Evolutionary conservation across 345 rosid genomes (phyloP).

Genomic region (Brassica carinata): DNA sequence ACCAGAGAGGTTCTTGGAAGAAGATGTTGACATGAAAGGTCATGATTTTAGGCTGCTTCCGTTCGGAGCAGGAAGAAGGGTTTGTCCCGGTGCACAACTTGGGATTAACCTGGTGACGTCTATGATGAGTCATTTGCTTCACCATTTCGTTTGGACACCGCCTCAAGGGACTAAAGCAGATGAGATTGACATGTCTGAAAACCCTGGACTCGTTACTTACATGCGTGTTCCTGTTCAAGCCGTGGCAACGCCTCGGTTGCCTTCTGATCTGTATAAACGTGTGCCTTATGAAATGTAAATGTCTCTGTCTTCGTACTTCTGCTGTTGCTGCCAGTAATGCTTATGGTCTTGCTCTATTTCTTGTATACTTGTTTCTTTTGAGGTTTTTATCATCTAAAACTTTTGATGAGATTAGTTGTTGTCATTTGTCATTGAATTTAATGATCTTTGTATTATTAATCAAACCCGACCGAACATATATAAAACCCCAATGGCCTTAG

Average conservation of each 20-base stretch:
- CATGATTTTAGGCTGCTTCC: constrained; percentile 79
- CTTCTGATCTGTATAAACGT: constrained; percentile 64
- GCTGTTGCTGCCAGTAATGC: background rate
- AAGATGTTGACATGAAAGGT: constrained; percentile 90
- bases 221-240: constrained; percentile 63
- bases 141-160: constrained; percentile 68
- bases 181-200: constrained; percentile 65
- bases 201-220: constrained; percentile 67
- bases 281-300: constrained; percentile 52
- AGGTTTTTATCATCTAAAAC: constrained; percentile 10
- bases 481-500: background rate
- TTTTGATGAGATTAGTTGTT: constrained; percentile 23
- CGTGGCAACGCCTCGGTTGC: constrained; percentile 59
- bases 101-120: constrained; percentile 69
- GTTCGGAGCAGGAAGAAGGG: constrained; percentile 72
- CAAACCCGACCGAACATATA: background rate
- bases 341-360: constrained; percentile 21
- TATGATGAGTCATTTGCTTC: constrained; percentile 70
- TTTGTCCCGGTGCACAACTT: constrained; percentile 74
- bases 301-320: constrained; percentile 17
- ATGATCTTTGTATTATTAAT: background rate
- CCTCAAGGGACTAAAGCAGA: constrained; percentile 51
- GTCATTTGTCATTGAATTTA: constrained; percentile 1
- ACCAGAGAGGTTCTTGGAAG: constrained; percentile 85
- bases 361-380: constrained; percentile 27